Evolutionary conservation across 495 filamentous ascomycete genomes (phyloP).

Genomic region (Cercophora sp.): DNA sequence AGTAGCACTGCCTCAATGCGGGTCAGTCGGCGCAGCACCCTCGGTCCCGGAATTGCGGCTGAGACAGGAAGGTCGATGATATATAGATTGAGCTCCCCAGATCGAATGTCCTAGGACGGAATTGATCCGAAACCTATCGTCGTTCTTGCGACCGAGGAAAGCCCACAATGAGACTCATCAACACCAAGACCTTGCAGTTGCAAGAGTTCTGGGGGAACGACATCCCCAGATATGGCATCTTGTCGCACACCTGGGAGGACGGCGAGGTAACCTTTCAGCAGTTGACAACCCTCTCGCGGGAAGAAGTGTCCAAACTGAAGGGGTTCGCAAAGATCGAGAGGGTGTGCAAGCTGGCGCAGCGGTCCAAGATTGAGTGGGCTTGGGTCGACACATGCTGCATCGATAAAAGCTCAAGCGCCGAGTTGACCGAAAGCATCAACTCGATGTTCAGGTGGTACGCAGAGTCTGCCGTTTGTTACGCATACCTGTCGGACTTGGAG

Average conservation of each 20-base stretch:
- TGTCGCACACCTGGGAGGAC: neutral
- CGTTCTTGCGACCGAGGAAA: too few species aligned
- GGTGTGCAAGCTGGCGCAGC: constrained; percentile 29
- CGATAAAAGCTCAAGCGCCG: constrained; percentile 42
- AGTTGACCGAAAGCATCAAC: constrained; percentile 44
- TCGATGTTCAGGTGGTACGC: constrained; percentile 45
- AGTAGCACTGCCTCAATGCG: too few species aligned
- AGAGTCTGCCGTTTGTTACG: constrained; percentile 31
- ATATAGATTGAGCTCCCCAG: too few species aligned
- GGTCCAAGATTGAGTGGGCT: constrained; percentile 28
- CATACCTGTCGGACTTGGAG: constrained; percentile 27
- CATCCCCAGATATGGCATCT: neutral
- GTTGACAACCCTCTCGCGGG: constrained; percentile 15
- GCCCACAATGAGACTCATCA: neutral
- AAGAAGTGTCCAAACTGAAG: constrained; percentile 10
- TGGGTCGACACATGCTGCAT: constrained; percentile 50
- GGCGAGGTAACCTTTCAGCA: constrained; percentile 22
- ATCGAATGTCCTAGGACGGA: too few species aligned
- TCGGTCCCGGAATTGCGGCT: too few species aligned
- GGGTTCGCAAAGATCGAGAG: constrained; percentile 34
- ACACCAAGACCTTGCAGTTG: neutral
- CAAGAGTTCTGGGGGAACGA: neutral
- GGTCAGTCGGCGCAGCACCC: too few species aligned
- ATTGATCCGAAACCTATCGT: too few species aligned
- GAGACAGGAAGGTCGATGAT: too few species aligned